Percentiles rank a stretch among this genome's conserved stretches.
phyloP scores from a whole-genome alignment of 179 eudicot species.

The Sideroxylon spinosum region DNA sequence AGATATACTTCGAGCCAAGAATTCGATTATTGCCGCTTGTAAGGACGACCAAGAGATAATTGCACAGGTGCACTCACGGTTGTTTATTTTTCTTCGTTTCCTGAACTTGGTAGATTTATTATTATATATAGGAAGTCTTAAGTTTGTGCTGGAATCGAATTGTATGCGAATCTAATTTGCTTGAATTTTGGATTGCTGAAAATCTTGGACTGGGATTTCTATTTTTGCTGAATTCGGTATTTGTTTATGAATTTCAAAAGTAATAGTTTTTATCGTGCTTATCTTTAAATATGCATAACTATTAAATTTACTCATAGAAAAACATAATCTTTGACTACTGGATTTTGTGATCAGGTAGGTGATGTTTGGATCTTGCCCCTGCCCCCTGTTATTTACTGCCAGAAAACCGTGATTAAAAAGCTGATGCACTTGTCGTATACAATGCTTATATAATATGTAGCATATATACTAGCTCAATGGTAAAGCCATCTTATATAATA shows the following conservation, averaged over 20 bases:
- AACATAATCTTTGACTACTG: too few relatives aligned
- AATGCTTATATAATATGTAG: too few relatives aligned
- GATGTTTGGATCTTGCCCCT: too few relatives aligned
- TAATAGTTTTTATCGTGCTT: not conserved
- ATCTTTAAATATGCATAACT: too few relatives aligned
- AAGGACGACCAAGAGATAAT: conserved; percentile 65
- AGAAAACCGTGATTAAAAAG: too few relatives aligned
- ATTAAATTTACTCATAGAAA: too few relatives aligned
- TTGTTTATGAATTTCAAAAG: not conserved
- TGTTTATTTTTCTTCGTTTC: not conserved
- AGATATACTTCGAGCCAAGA: conserved; percentile 80
- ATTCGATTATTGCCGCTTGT: conserved; percentile 54
- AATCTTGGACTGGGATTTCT: too few relatives aligned
- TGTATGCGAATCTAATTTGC: not conserved
- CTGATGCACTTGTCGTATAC: too few relatives aligned
- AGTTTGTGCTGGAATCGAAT: not conserved
- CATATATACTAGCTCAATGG: too few relatives aligned
- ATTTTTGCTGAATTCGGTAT: not conserved
- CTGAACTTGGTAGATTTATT: not conserved
- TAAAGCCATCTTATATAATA: too few relatives aligned
- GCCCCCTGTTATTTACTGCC: too few relatives aligned
- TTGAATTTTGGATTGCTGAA: not conserved
- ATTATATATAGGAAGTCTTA: not conserved
- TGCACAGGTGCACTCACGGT: conserved; percentile 46
- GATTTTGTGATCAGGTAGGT: too few relatives aligned